Conservation (phyloP, 345 rosid species). For the Brassica juncea region DNA sequence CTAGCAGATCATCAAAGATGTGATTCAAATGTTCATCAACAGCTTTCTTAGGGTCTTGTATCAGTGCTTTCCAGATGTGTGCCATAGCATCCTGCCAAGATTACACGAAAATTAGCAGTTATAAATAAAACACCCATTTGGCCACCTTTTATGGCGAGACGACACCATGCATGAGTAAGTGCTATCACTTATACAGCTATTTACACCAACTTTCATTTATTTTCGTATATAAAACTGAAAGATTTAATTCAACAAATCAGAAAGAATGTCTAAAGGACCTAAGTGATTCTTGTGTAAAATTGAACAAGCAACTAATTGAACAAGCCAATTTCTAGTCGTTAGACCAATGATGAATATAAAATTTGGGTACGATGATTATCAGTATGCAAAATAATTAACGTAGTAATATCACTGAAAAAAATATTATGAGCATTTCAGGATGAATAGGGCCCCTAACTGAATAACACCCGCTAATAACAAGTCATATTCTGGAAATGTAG, state of each 20-base stretch:
- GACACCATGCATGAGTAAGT: slow-evolving; percentile 4
- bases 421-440: slow-evolving; percentile 14
- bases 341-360: slow-evolving; percentile 1
- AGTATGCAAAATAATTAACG: slow-evolving; percentile 7
- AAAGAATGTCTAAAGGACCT: background rate
- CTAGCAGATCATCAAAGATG: slow-evolving; percentile 76
- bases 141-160: slow-evolving; percentile 8
- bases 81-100: slow-evolving; percentile 86
- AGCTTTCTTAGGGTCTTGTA: slow-evolving; percentile 76
- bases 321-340: background rate
- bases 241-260: background rate
- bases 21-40: slow-evolving; percentile 82
- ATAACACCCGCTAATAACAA: background rate
- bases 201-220: background rate
- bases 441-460: background rate
- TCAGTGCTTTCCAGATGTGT: slow-evolving; percentile 92
- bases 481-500: background rate
- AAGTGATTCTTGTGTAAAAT: background rate
- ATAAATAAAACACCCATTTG: slow-evolving; percentile 12
- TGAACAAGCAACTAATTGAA: slow-evolving; percentile 10
- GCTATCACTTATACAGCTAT: slow-evolving; percentile 1
- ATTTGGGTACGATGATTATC: background rate
- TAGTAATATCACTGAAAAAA: background rate
- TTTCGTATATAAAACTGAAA: background rate
- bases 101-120: slow-evolving; percentile 28